Conservation (phyloP, 345 rosid species). For the Eucalyptus grandis region DNA sequence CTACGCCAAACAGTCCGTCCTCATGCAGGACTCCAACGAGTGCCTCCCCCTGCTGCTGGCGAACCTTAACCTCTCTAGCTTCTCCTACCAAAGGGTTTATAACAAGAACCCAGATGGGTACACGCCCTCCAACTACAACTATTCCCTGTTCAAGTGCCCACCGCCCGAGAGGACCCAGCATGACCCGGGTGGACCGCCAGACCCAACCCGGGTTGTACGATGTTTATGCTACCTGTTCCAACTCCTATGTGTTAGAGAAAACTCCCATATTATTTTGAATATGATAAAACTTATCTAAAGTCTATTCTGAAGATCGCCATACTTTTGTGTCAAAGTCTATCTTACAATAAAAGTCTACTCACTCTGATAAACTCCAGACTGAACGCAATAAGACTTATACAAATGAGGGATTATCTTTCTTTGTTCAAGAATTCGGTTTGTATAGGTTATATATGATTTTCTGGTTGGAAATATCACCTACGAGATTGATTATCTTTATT, state of each 20-base stretch:
- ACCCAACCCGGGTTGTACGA: not conserved
- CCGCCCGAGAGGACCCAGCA: not conserved
- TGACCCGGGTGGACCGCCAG: accelerated
- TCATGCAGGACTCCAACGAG: not conserved
- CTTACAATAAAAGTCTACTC: accelerated
- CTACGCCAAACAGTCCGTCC: not conserved
- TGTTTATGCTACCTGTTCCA: not conserved
- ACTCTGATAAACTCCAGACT: accelerated
- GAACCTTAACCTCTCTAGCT: not conserved
- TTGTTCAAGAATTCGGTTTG: too few relatives aligned
- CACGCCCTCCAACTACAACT: not conserved
- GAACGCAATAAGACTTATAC: too few relatives aligned
- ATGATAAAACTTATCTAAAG: too few relatives aligned
- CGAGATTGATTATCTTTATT: too few relatives aligned
- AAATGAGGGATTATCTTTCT: too few relatives aligned
- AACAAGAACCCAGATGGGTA: not conserved
- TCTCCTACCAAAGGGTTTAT: not conserved
- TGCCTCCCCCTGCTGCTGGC: not conserved
- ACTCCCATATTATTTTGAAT: too few relatives aligned
- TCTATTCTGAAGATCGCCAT: accelerated
- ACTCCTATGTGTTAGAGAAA: not conserved
- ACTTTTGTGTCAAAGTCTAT: too few relatives aligned
- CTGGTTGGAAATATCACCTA: too few relatives aligned
- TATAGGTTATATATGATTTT: too few relatives aligned
- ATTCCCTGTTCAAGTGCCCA: not conserved